Percentiles rank a stretch among this genome's conserved stretches.
phyloP scores from a whole-genome alignment of 805 yeast genomes.

The Kregervanrija fluxuum region DNA sequence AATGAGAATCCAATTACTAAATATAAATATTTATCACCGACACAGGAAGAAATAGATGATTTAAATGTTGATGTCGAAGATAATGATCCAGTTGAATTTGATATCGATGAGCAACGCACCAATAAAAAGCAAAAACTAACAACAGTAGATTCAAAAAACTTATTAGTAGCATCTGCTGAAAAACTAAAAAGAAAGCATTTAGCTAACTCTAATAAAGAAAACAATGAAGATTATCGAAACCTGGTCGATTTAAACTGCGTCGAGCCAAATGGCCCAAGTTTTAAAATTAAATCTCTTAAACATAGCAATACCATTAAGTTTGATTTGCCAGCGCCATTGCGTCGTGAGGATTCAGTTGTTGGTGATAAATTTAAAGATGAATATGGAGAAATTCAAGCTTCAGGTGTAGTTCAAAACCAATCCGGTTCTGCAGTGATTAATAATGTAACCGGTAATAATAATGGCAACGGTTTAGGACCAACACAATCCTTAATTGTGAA shows the following conservation, averaged over 20 bases:
- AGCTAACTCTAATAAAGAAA: too few relatives aligned
- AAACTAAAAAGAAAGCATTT: too few relatives aligned
- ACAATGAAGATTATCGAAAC: too few relatives aligned
- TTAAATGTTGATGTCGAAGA: background rate
- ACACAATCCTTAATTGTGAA: slow-evolving; percentile 50
- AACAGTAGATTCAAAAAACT: too few relatives aligned
- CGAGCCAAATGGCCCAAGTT: too few relatives aligned
- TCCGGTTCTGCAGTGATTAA: slow-evolving; percentile 22
- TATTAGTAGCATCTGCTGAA: too few relatives aligned
- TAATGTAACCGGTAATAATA: slow-evolving; percentile 25
- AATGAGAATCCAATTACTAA: slow-evolving; percentile 4
- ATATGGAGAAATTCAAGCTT: slow-evolving; percentile 53
- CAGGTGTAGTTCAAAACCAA: slow-evolving; percentile 38
- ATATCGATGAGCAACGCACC: background rate
- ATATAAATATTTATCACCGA: background rate
- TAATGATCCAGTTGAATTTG: background rate
- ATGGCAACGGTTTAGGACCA: slow-evolving; percentile 57
- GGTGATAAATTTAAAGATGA: slow-evolving; percentile 26
- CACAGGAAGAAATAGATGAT: too few relatives aligned
- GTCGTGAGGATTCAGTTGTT: slow-evolving; percentile 19
- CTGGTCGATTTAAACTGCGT: too few relatives aligned
- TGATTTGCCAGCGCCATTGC: slow-evolving; percentile 20
- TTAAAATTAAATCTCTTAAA: too few relatives aligned
- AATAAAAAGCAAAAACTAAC: slow-evolving; percentile 2
- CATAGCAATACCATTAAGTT: slow-evolving; percentile 6